Conservation (phyloP, 495 filamentous ascomycete species). For the Penicillium riverlandense region DNA sequence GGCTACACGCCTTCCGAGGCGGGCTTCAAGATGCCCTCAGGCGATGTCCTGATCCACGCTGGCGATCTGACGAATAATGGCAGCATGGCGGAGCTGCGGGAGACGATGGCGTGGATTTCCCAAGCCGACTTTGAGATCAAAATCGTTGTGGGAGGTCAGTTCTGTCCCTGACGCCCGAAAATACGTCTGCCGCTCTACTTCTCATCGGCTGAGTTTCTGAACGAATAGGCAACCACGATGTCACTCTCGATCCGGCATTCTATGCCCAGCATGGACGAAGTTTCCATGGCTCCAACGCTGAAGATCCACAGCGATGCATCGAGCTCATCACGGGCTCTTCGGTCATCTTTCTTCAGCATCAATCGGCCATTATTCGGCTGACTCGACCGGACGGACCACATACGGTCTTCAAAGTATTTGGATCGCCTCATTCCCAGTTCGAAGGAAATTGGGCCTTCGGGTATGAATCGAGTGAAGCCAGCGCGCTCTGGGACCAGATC, state of each 20-base stretch:
- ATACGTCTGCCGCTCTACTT: no score
- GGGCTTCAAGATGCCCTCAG: slow-evolving; percentile 47
- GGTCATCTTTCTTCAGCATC: slow-evolving; percentile 60
- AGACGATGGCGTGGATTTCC: slow-evolving; percentile 49
- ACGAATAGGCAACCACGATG: slow-evolving; percentile 67
- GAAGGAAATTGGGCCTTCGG: slow-evolving; percentile 66
- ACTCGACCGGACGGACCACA: slow-evolving; percentile 49
- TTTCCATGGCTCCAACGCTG: slow-evolving; percentile 53
- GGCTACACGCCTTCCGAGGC: slow-evolving; percentile 44
- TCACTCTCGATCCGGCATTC: slow-evolving; percentile 61
- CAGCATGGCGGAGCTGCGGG: slow-evolving; percentile 42
- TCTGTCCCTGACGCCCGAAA: background rate
- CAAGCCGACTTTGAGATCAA: slow-evolving; percentile 49
- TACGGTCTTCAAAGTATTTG: slow-evolving; percentile 67
- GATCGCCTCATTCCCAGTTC: slow-evolving; percentile 63
- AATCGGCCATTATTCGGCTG: slow-evolving; percentile 51
- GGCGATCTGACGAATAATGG: slow-evolving; percentile 56
- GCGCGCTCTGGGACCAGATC: slow-evolving; percentile 41
- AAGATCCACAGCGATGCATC: slow-evolving; percentile 50
- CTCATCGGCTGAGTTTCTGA: background rate
- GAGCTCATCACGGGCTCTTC: slow-evolving; percentile 44
- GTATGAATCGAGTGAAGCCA: slow-evolving; percentile 46
- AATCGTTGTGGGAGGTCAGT: slow-evolving; percentile 51
- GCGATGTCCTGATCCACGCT: slow-evolving; percentile 56
- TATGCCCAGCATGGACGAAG: slow-evolving; percentile 47